Conservation (phyloP, 2,329 filamentous ascomycete genomes). For the Setomelanomma holmii region DNA sequence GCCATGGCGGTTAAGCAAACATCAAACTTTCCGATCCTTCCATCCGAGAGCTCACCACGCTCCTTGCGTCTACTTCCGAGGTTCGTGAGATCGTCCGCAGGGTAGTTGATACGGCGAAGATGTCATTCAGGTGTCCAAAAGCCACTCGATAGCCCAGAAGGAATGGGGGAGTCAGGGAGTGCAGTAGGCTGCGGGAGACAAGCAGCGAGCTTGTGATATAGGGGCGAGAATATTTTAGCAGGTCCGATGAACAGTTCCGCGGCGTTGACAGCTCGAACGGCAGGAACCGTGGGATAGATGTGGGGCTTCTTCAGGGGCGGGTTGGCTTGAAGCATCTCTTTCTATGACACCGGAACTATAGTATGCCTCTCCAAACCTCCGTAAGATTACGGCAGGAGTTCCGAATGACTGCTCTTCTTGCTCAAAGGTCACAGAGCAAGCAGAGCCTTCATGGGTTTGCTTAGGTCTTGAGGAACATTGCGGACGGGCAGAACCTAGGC, state of each 20-base stretch:
- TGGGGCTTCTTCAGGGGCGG: not conserved
- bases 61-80: too few species aligned
- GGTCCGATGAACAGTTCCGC: not conserved
- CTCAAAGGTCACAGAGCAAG: too few species aligned
- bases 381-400: not conserved
- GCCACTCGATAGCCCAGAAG: too few species aligned
- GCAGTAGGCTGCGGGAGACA: not conserved
- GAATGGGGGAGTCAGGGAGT: not conserved
- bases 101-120: too few species aligned
- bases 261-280: not conserved
- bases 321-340: not conserved
- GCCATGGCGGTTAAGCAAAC: too few species aligned
- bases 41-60: too few species aligned
- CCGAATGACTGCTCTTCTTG: too few species aligned
- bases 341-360: not conserved
- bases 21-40: too few species aligned
- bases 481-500: not conserved
- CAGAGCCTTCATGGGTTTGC: too few species aligned
- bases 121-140: too few species aligned
- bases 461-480: not conserved
- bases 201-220: not conserved
- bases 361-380: not conserved
- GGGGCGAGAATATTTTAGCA: not conserved
- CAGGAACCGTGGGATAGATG: not conserved
- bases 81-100: too few species aligned